Conservation (phyloP, 371 early-diverging fungal species). For the Mortierella sp. region DNA sequence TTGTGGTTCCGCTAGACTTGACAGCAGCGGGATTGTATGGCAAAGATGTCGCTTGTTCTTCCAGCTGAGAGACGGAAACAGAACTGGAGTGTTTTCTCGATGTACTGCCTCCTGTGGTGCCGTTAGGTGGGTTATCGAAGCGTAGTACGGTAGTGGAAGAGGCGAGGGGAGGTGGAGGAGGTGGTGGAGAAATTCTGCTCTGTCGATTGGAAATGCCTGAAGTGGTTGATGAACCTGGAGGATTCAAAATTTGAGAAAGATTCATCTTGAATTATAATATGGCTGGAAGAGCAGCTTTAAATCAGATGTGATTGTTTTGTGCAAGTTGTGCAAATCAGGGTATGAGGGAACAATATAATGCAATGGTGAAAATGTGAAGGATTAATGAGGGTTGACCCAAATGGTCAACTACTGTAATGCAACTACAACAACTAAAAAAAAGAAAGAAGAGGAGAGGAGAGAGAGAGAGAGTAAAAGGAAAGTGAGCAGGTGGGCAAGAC, state of each 20-base stretch:
- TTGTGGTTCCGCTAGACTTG: not conserved
- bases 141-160: slow-evolving; percentile 13
- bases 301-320: no score
- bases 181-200: slow-evolving; percentile 17
- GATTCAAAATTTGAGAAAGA: slow-evolving; percentile 53
- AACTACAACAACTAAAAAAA: not conserved
- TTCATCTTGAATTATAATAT: slow-evolving; percentile 24
- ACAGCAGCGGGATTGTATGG: not conserved
- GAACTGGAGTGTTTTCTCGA: slow-evolving; percentile 45
- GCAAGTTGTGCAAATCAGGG: not conserved
- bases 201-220: slow-evolving; percentile 9
- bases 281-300: not conserved
- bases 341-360: not conserved
- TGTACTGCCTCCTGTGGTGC: slow-evolving; percentile 2
- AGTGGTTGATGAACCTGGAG: slow-evolving; percentile 28
- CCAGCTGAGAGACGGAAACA: slow-evolving; percentile 39
- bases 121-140: slow-evolving; percentile 10
- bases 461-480: slow-evolving; percentile 10
- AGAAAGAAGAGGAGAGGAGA: slow-evolving; percentile 2
- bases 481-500: not conserved
- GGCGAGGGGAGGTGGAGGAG: slow-evolving; percentile 8
- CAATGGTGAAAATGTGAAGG: not conserved
- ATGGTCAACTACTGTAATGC: no score
- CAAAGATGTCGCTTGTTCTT: slow-evolving; percentile 13
- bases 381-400: no score